Conservation (phyloP, 2,329 filamentous ascomycete genomes). For the Botryosphaeria dothidea region DNA sequence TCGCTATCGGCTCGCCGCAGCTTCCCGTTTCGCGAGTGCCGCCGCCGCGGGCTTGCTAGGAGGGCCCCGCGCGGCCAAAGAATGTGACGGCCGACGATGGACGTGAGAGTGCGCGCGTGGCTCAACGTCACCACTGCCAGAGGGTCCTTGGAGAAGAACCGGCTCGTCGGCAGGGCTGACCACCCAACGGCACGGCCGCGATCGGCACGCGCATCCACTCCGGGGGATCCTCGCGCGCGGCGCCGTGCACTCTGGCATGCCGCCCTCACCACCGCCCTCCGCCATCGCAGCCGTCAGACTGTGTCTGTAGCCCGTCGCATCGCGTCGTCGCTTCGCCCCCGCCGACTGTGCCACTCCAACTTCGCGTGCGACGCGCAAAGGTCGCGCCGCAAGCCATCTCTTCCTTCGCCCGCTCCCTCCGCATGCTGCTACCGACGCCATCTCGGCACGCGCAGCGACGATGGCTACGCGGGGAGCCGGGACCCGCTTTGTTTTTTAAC, state of each 20-base stretch:
- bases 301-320: neutral
- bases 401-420: neutral
- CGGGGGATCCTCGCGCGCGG: constrained; percentile 11
- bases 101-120: neutral
- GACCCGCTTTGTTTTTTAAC: neutral
- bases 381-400: neutral
- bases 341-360: neutral
- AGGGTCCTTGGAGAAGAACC: neutral
- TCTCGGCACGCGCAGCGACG: neutral
- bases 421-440: neutral
- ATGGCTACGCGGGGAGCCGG: neutral
- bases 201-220: constrained; percentile 11
- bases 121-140: neutral
- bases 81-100: neutral
- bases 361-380: neutral
- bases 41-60: neutral
- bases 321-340: neutral
- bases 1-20: constrained; percentile 1
- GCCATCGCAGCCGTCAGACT: neutral
- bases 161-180: neutral
- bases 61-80: neutral
- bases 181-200: constrained; percentile 1
- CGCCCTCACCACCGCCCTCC: neutral
- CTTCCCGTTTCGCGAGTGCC: constrained; percentile 13
- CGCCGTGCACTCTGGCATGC: neutral